Base-by-base conservation (phyloP, 768 basidiomycete species). In the Hebeloma cylindrosporum region DNA sequence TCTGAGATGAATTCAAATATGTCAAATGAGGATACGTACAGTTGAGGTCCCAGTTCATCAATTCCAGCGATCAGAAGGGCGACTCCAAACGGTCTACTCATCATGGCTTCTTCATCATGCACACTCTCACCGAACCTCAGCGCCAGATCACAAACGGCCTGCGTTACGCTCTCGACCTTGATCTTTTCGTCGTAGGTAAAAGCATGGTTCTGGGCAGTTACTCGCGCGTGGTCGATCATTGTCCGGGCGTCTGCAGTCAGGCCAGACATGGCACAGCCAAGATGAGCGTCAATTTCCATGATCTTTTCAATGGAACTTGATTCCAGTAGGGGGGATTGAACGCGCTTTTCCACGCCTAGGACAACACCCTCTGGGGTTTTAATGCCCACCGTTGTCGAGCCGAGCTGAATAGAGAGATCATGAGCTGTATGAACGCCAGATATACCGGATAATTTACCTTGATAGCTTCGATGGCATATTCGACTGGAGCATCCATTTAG, bases 391-490 rank as follows among this genome's bases (percentile, higher is more conserved):
- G 96, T 96, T 50, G 96, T 98, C 46, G 93, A 97, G 43, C 96
- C 96, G 59, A 98, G 87, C 94, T 98, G 62, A 43, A 41, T 8
- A 25, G 17, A 43, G 10, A 22, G 10, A 37, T 37, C 13, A 34
- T 23, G n/a, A 45, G 48, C 38, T 41, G 33, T 18, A 43, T 28
- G 23, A 27, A 28, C 29, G 20, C 13, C 25, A 30, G 44, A 7
- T 17, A 9, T 9, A 28, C 6, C 11, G 17, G 20, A 18, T 18
- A n/a, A 46, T 63, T 47, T 52, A 93, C 93, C 70, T 96, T 98
- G 68, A 98, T 98, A 6, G 96, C 96, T 62, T 99, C 96, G 64
- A 98, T 99, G 40, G 96, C 96, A 75, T 98, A 98, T 70, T 99
- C 96, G 68, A 99, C 95, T 97, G 56, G 25, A 18, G 18, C 26